phyloP scores from a whole-genome alignment of 331 rosid genomes.

The Cucumis variabilis region DNA sequence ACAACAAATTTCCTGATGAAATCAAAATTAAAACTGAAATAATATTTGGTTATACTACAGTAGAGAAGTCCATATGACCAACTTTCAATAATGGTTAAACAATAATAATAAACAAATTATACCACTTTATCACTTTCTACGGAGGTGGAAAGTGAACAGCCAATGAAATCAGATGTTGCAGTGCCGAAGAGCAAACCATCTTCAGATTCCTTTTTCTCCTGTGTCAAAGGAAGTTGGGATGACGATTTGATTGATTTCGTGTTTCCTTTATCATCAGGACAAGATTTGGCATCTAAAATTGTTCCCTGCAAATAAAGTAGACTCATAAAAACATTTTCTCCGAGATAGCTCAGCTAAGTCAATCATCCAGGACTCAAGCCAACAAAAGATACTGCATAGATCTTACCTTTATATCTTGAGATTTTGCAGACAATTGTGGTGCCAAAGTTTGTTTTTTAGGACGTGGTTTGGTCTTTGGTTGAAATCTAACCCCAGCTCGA shows the following conservation, averaged over 20 bases:
- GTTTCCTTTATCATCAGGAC: background rate
- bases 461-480: slow-evolving; percentile 49
- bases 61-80: background rate
- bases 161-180: background rate
- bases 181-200: slow-evolving; percentile 21
- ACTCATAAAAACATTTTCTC: background rate
- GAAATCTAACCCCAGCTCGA: slow-evolving; percentile 43
- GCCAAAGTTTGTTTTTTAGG: slow-evolving; percentile 37
- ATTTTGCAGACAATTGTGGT: slow-evolving; percentile 18
- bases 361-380: slow-evolving; percentile 25
- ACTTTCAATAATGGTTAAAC: background rate
- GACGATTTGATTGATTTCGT: background rate
- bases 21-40: slow-evolving; percentile 19
- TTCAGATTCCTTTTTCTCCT: slow-evolving; percentile 12
- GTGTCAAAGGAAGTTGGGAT: slow-evolving; percentile 14
- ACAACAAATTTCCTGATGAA: background rate
- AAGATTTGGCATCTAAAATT: background rate
- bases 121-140: slow-evolving; percentile 1
- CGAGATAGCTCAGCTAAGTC: too few species aligned
- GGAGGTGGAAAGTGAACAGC: slow-evolving; percentile 24
- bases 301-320: slow-evolving; percentile 7
- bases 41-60: background rate
- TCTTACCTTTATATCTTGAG: slow-evolving; percentile 31
- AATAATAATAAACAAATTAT: background rate
- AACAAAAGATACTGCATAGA: slow-evolving; percentile 19